Conservation (phyloP, 2,329 filamentous ascomycete genomes). For the Uncinocarpus reesii region DNA sequence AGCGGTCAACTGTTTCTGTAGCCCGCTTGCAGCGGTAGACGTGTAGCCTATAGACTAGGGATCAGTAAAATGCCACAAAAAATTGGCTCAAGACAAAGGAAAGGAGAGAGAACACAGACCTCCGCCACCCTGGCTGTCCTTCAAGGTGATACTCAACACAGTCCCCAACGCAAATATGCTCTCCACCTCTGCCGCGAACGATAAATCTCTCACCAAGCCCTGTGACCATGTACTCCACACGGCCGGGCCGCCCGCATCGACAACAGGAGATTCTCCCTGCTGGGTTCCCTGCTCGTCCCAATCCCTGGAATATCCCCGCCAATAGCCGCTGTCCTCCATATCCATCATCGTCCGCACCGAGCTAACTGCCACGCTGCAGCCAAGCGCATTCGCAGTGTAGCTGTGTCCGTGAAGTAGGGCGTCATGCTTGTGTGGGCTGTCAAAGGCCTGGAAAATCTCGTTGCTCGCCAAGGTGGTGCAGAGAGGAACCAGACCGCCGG, state of each 20-base stretch:
- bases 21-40: constrained; percentile 44
- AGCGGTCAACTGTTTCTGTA: constrained; percentile 43
- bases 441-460: constrained; percentile 61
- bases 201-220: constrained; percentile 50
- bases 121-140: constrained; percentile 38
- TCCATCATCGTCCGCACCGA: constrained; percentile 50
- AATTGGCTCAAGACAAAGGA: not conserved
- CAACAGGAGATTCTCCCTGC: not conserved
- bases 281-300: constrained; percentile 33
- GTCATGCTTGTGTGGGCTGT: constrained; percentile 62
- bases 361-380: constrained; percentile 66
- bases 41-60: constrained; percentile 40
- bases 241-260: constrained; percentile 10
- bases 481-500: constrained; percentile 67
- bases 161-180: constrained; percentile 64
- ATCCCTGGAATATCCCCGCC: constrained; percentile 46
- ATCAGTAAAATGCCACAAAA: not conserved
- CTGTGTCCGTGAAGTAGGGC: constrained; percentile 75
- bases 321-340: constrained; percentile 48
- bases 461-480: constrained; percentile 66
- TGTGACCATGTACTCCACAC: constrained; percentile 64
- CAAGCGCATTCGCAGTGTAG: constrained; percentile 75
- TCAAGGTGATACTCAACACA: constrained; percentile 56
- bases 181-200: constrained; percentile 46
- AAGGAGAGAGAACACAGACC: constrained; percentile 26